Evolutionary conservation across 2,329 filamentous ascomycete species (phyloP).

Genomic region (Aspergillus pseudotamarii): DNA sequence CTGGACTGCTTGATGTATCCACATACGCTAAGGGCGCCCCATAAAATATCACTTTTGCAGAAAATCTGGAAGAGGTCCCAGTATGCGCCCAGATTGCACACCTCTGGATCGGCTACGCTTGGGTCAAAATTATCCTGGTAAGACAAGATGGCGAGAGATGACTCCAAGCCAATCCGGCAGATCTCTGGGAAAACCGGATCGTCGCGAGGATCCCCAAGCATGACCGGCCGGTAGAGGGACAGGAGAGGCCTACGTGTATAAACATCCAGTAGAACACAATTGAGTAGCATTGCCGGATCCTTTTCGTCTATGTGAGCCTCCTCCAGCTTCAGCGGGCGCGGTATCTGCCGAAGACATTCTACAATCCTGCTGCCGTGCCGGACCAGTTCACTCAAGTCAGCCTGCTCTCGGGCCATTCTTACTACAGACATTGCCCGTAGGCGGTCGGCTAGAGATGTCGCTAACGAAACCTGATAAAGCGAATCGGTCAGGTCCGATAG

Average conservation of each 20-base stretch:
- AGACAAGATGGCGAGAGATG: constrained; percentile 28
- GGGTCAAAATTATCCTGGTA: constrained; percentile 39
- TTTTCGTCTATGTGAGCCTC: not conserved
- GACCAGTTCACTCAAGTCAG: constrained; percentile 14
- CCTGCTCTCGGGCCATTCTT: constrained; percentile 5
- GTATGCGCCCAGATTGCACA: constrained; percentile 23
- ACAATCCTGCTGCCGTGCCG: constrained; percentile 14
- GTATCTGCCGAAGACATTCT: constrained; percentile 15
- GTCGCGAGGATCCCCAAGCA: constrained; percentile 15
- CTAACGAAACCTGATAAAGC: constrained; percentile 16
- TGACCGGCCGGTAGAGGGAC: constrained; percentile 31
- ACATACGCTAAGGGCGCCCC: constrained; percentile 34
- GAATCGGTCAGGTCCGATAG: constrained; percentile 28
- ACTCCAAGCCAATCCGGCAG: constrained; percentile 27
- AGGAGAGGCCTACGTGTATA: constrained; percentile 33
- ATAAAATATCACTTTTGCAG: constrained; percentile 34
- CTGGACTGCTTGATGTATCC: constrained; percentile 27
- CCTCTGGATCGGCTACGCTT: constrained; percentile 28
- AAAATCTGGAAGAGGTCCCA: constrained; percentile 33
- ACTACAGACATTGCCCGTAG: constrained; percentile 17
- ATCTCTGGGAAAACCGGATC: constrained; percentile 23
- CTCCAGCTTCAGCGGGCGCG: constrained; percentile 9
- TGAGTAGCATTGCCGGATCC: constrained; percentile 12
- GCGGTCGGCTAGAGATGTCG: constrained; percentile 20
- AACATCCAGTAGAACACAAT: constrained; percentile 31